Percentiles rank a stretch among this genome's conserved stretches.
phyloP scores from a whole-genome alignment of 2,329 filamentous ascomycete genomes.

The Fusarium stilboides region DNA sequence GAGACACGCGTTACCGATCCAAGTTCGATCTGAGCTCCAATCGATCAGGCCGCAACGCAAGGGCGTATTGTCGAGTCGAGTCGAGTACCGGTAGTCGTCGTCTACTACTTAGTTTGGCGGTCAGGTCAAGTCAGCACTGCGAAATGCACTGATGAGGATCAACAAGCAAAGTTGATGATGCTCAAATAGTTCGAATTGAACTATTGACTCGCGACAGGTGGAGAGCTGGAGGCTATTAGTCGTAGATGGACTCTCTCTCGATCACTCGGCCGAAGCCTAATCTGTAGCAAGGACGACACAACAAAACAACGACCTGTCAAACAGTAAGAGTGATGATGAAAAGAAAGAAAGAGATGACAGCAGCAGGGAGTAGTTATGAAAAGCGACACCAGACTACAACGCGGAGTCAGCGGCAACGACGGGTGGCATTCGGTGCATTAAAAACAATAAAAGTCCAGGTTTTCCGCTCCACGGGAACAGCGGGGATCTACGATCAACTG shows the following conservation, averaged over 20 bases:
- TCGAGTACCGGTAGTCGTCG: conserved; percentile 12
- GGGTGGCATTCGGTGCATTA: conserved; percentile 43
- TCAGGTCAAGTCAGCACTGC: conserved; percentile 13
- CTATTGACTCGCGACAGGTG: background rate
- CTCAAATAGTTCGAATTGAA: background rate
- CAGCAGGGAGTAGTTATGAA: conserved; percentile 25
- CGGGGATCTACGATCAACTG: conserved; percentile 25
- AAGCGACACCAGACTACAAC: conserved; percentile 26
- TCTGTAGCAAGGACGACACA: conserved; percentile 30
- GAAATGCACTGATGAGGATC: conserved; percentile 9
- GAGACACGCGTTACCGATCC: conserved; percentile 33
- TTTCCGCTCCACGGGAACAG: conserved; percentile 40
- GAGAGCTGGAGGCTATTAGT: conserved; percentile 7
- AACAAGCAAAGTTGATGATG: conserved; percentile 5
- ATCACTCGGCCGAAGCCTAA: conserved; percentile 36
- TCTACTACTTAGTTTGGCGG: conserved; percentile 8
- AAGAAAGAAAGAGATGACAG: conserved; percentile 21
- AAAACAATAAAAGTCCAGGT: conserved; percentile 45
- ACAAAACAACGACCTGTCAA: conserved; percentile 14
- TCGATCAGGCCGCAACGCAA: conserved; percentile 43
- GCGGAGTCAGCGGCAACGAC: conserved; percentile 30
- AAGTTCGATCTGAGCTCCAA: conserved; percentile 33
- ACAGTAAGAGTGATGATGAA: conserved; percentile 23
- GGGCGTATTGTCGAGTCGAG: conserved; percentile 26
- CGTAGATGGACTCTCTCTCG: conserved; percentile 19